Evolutionary conservation across 352 stramenopile genomes (phyloP).

Genomic region (Globisporangium acanthophoron): DNA sequence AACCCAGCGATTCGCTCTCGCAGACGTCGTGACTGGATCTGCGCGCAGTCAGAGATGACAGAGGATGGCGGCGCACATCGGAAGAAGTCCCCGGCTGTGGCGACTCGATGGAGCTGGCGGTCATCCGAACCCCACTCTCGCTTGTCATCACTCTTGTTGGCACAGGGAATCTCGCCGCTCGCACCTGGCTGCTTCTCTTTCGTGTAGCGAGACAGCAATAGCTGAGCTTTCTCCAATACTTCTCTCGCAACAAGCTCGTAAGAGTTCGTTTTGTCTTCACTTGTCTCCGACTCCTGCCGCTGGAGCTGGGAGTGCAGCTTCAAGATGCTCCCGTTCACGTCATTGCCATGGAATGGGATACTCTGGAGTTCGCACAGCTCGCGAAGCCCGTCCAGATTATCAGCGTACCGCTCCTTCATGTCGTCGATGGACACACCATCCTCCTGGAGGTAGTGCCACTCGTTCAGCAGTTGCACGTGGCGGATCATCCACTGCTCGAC

Average conservation of each 20-base stretch:
- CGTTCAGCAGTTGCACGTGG: slow-evolving; percentile 55
- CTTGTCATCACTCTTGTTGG: neutral
- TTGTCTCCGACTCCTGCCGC: slow-evolving; percentile 8
- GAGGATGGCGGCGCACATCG: slow-evolving; percentile 18
- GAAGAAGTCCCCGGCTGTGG: slow-evolving; percentile 26
- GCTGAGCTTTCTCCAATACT: slow-evolving; percentile 23
- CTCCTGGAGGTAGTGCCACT: slow-evolving; percentile 46
- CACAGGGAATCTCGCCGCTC: neutral
- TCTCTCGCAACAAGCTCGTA: slow-evolving; percentile 27
- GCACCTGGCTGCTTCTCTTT: slow-evolving; percentile 1
- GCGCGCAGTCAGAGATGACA: slow-evolving; percentile 20
- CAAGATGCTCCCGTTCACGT: slow-evolving; percentile 31
- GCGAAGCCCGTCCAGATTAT: slow-evolving; percentile 38
- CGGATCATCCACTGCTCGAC: slow-evolving; percentile 65
- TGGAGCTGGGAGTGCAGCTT: slow-evolving; percentile 28
- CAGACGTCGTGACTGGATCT: slow-evolving; percentile 27
- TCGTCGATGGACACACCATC: slow-evolving; percentile 36
- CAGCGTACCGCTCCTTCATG: slow-evolving; percentile 47
- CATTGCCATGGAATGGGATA: slow-evolving; percentile 26
- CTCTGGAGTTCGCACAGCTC: slow-evolving; percentile 48
- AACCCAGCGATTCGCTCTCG: slow-evolving; percentile 30
- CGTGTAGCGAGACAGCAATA: slow-evolving; percentile 24
- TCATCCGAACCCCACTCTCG: neutral
- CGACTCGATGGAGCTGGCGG: neutral
- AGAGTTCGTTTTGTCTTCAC: slow-evolving; percentile 5